phyloP scores from a whole-genome alignment of 495 filamentous ascomycete species.

The Penicillium herquei region DNA sequence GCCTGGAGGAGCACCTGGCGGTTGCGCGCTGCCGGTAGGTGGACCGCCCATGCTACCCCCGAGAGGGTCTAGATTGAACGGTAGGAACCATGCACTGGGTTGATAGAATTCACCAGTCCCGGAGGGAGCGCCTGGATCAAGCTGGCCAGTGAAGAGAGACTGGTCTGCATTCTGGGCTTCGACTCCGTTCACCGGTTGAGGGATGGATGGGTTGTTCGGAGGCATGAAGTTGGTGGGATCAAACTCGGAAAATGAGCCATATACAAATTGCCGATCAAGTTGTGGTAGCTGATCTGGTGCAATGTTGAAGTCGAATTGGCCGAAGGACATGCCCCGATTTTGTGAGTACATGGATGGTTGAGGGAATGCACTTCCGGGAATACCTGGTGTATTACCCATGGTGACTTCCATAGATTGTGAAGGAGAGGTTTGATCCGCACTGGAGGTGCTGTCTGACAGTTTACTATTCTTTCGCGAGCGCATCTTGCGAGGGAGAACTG shows the following conservation, averaged over 20 bases:
- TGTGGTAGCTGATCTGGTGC: constrained; percentile 52
- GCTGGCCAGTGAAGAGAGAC: constrained; percentile 35
- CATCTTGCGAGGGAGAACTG: constrained; percentile 39
- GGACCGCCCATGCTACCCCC: constrained; percentile 9
- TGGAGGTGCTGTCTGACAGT: constrained; percentile 24
- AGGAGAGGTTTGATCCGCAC: constrained; percentile 29
- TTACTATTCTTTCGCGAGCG: constrained; percentile 38
- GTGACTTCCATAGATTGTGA: constrained; percentile 34
- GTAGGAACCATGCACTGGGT: constrained; percentile 88
- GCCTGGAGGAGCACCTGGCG: constrained; percentile 18
- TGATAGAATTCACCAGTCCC: constrained; percentile 46
- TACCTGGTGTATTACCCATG: constrained; percentile 35
- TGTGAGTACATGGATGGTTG: constrained; percentile 37
- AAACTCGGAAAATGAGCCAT: constrained; percentile 69
- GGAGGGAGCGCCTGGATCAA: constrained; percentile 40
- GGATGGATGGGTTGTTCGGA: constrained; percentile 26
- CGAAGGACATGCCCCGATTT: constrained; percentile 35
- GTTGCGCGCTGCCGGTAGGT: not conserved
- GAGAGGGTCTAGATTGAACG: constrained; percentile 82
- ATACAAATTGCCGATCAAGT: constrained; percentile 75
- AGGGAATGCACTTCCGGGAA: constrained; percentile 46
- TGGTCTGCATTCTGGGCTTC: constrained; percentile 21
- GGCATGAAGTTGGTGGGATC: constrained; percentile 46
- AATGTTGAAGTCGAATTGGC: constrained; percentile 42
- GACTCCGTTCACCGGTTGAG: constrained; percentile 26